These are phyloP conservation scores for Byssoonygena ceratinophila DNA, from an alignment of 2,329 filamentous ascomycete genomes.

Conservation along the genomic window DNA sequence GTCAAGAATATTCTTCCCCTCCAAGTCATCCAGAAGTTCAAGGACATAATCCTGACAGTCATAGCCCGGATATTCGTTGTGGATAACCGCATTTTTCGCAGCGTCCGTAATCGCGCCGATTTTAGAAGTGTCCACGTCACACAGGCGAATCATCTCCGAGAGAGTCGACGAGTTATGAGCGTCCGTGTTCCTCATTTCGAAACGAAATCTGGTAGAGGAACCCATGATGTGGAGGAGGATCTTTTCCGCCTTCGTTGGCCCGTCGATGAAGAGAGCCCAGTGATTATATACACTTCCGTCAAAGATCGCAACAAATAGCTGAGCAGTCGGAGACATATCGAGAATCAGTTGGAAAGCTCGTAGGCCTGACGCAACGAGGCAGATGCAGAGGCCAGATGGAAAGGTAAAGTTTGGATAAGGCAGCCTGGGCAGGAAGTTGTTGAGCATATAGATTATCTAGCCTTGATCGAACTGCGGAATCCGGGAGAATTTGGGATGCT, in stretches of 20 bases:
- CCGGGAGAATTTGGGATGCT: too few relatives aligned
- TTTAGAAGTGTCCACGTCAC: slow-evolving; percentile 5
- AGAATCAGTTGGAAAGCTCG: too few relatives aligned
- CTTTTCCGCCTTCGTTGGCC: background rate
- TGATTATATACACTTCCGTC: background rate
- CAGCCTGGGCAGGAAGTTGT: too few relatives aligned
- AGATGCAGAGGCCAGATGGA: too few relatives aligned
- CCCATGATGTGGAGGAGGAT: slow-evolving; percentile 8
- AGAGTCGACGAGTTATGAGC: slow-evolving; percentile 6
- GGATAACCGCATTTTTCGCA: slow-evolving; percentile 17
- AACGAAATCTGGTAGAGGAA: slow-evolving; percentile 7
- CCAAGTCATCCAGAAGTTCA: slow-evolving; percentile 20
- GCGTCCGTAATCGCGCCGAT: slow-evolving; percentile 14
- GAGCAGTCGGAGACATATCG: too few relatives aligned
- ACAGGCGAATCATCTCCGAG: slow-evolving; percentile 9
- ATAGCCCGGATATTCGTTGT: slow-evolving; percentile 19
- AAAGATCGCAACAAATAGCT: too few relatives aligned
- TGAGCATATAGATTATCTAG: too few relatives aligned
- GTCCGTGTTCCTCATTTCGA: slow-evolving; percentile 9
- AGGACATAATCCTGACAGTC: slow-evolving; percentile 25
- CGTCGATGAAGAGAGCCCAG: slow-evolving; percentile 2
- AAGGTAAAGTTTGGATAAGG: too few relatives aligned
- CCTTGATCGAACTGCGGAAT: too few relatives aligned
- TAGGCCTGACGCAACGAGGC: too few relatives aligned
- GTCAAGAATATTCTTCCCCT: slow-evolving; percentile 16